Percentiles rank a stretch among this genome's conserved stretches.
Evolutionary conservation across 1,284 basidiomycete genomes (phyloP).

Genomic region (Taiwanofungus camphoratus): DNA sequence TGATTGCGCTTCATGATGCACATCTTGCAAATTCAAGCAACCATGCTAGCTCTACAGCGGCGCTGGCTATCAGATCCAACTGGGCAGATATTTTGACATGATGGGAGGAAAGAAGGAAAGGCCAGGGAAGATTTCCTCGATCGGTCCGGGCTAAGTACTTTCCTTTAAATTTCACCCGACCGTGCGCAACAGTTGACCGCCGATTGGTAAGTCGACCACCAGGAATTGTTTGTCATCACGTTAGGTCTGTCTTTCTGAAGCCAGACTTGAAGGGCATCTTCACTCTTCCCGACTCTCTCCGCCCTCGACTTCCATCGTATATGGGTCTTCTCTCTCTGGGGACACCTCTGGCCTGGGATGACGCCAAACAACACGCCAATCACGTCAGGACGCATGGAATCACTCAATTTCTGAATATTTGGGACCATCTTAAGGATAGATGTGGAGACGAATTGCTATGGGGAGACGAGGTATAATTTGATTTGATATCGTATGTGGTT

Average conservation of each 20-base stretch:
- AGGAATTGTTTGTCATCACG: slow-evolving; percentile 2
- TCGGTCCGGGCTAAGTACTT: too few relatives aligned
- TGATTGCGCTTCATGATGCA: background rate
- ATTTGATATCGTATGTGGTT: background rate
- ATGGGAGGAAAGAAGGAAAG: too few relatives aligned
- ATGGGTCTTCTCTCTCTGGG: slow-evolving; percentile 97
- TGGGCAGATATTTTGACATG: too few relatives aligned
- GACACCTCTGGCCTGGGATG: slow-evolving; percentile 90
- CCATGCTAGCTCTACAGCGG: too few relatives aligned
- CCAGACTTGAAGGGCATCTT: background rate
- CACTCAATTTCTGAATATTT: slow-evolving; percentile 91
- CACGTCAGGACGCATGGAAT: slow-evolving; percentile 94
- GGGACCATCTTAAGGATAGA: slow-evolving; percentile 88
- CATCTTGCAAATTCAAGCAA: background rate
- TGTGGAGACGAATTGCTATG: slow-evolving; percentile 94
- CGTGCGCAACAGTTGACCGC: too few relatives aligned
- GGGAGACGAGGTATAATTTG: slow-evolving; percentile 85
- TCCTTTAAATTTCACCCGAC: too few relatives aligned
- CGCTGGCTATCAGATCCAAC: too few relatives aligned
- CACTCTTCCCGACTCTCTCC: background rate
- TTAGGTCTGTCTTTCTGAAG: too few relatives aligned
- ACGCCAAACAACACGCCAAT: slow-evolving; percentile 83
- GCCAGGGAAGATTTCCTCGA: too few relatives aligned
- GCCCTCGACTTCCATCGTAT: background rate
- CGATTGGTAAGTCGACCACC: background rate